These are phyloP conservation scores for Wallacemonas collosoma DNA, from an alignment of 208 protist genomes.

Conservation along the genomic window DNA sequence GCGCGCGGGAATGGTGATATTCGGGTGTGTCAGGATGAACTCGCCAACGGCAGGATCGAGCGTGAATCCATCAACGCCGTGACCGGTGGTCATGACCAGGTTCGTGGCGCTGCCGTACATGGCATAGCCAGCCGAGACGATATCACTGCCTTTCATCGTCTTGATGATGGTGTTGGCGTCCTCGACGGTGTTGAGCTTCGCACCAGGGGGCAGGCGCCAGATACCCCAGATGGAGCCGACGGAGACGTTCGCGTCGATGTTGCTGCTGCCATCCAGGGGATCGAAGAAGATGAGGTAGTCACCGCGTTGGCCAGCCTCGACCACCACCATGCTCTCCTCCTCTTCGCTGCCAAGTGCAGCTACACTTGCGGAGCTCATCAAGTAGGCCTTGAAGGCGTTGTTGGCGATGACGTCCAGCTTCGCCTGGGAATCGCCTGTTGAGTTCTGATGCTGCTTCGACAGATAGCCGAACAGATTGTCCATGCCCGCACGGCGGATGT, in stretches of 20 bases:
- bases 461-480: slow-evolving; percentile 85
- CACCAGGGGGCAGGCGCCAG: slow-evolving; percentile 74
- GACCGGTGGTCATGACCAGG: slow-evolving; percentile 91
- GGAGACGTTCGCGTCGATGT: slow-evolving; percentile 97
- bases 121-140: slow-evolving; percentile 92
- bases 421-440: slow-evolving; percentile 82
- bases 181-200: slow-evolving; percentile 78
- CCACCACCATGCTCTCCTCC: slow-evolving; percentile 77
- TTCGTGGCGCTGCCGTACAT: slow-evolving; percentile 96
- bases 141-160: slow-evolving; percentile 60
- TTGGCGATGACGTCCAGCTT: slow-evolving; percentile 91
- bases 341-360: slow-evolving; percentile 82
- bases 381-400: slow-evolving; percentile 85
- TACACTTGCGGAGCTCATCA: slow-evolving; percentile 77
- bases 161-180: slow-evolving; percentile 76
- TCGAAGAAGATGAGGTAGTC: slow-evolving; percentile 95
- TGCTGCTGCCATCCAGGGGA: slow-evolving; percentile 96
- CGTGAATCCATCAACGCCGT: slow-evolving; percentile 95
- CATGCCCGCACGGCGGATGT: slow-evolving; percentile 84
- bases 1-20: slow-evolving; percentile 89
- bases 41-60: slow-evolving; percentile 96
- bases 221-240: slow-evolving; percentile 95
- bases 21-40: slow-evolving; percentile 96
- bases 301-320: slow-evolving; percentile 63
- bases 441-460: slow-evolving; percentile 45